Percentiles rank a stretch among this genome's conserved stretches.
These are phyloP conservation scores for Vanrija sp. DNA, from an alignment of 1,284 basidiomycete species.

Conservation along the genomic window DNA sequence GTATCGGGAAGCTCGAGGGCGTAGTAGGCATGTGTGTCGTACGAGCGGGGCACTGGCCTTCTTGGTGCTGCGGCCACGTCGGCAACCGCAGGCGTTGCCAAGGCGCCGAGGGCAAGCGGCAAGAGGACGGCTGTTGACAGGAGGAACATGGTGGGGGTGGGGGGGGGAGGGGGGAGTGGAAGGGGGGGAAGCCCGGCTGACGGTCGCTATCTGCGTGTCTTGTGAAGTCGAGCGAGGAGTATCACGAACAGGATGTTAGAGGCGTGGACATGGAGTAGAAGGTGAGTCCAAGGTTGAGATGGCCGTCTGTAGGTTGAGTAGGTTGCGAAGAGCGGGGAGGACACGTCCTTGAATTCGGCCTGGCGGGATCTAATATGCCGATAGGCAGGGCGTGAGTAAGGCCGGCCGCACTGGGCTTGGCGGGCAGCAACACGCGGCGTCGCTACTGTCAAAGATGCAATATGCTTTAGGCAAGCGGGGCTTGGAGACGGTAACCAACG, in stretches of 20 bases:
- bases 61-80: not conserved
- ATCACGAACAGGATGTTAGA: too few relatives aligned
- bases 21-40: slow-evolving; percentile 76
- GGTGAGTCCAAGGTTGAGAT: slow-evolving; percentile 6
- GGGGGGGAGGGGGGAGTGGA: too few relatives aligned
- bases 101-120: not conserved
- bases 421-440: not conserved
- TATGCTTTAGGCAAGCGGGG: too few relatives aligned
- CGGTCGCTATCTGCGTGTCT: too few relatives aligned
- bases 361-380: slow-evolving; percentile 26
- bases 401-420: not conserved
- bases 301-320: too few relatives aligned
- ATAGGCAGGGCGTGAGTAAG: not conserved
- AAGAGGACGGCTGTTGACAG: too few relatives aligned
- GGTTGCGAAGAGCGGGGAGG: not conserved
- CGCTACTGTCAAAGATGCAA: too few relatives aligned
- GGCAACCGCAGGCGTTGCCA: slow-evolving; percentile 4
- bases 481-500: too few relatives aligned
- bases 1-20: slow-evolving; percentile 49
- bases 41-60: slow-evolving; percentile 42
- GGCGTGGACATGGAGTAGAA: not conserved
- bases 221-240: too few relatives aligned
- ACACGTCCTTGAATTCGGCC: slow-evolving; percentile 21
- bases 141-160: too few relatives aligned
- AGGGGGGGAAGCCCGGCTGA: too few relatives aligned